These are phyloP conservation scores for Epichloe scottii DNA, from an alignment of 2,329 filamentous ascomycete genomes.

Conservation along the genomic window DNA sequence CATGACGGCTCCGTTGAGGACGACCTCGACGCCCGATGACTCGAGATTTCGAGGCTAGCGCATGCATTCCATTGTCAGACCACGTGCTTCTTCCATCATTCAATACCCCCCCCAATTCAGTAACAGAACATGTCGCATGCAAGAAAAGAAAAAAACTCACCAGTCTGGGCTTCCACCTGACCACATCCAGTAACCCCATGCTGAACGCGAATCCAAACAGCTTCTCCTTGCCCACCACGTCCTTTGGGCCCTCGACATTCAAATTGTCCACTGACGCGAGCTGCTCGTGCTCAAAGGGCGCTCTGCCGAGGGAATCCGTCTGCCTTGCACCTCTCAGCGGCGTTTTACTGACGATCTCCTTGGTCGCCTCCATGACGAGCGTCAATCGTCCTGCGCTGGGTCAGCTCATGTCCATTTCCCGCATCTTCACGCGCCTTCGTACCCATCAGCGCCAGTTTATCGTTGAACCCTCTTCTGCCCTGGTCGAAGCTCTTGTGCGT, in stretches of 20 bases:
- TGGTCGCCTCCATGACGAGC: slow-evolving; percentile 26
- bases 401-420: neutral
- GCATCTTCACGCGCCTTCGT: slow-evolving; percentile 14
- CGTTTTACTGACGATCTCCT: slow-evolving; percentile 23
- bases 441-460: slow-evolving; percentile 83
- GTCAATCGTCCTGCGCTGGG: slow-evolving; percentile 22
- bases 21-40: slow-evolving; percentile 59
- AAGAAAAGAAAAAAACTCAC: slow-evolving; percentile 35
- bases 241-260: slow-evolving; percentile 42
- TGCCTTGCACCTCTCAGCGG: slow-evolving; percentile 14
- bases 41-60: slow-evolving; percentile 50
- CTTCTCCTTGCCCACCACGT: slow-evolving; percentile 51
- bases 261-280: slow-evolving; percentile 66
- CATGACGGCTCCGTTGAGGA: slow-evolving; percentile 67
- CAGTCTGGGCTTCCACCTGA: slow-evolving; percentile 80
- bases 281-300: slow-evolving; percentile 57
- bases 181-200: slow-evolving; percentile 59
- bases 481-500: slow-evolving; percentile 99
- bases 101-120: no score
- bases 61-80: neutral
- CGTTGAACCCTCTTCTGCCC: slow-evolving; percentile 86
- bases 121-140: neutral
- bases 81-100: neutral
- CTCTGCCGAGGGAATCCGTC: slow-evolving; percentile 41
- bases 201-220: slow-evolving; percentile 55